Conservation (phyloP, 2,329 filamentous ascomycete genomes). For the Lithohypha guttulata region DNA sequence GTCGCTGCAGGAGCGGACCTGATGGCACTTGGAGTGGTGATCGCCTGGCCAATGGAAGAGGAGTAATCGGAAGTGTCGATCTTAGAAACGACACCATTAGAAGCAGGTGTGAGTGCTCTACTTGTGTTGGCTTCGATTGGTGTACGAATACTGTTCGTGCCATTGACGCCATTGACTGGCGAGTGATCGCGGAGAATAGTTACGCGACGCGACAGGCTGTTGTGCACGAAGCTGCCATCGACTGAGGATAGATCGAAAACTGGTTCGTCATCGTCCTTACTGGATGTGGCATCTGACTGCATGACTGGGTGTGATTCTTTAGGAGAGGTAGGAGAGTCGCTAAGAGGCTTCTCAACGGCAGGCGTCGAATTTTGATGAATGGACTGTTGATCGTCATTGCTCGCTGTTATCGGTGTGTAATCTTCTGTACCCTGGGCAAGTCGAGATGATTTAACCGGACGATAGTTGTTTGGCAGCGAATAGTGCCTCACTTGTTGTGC, state of each 20-base stretch:
- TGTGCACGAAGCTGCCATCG: constrained; percentile 8
- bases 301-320: not conserved
- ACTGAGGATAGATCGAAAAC: constrained; percentile 7
- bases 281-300: not conserved
- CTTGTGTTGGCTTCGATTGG: constrained; percentile 2
- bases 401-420: not conserved
- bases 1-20: too few species aligned
- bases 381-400: too few species aligned
- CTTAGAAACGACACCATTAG: too few species aligned
- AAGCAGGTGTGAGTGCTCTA: not conserved
- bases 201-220: constrained; percentile 2
- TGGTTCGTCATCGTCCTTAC: constrained; percentile 1
- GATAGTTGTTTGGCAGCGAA: not conserved
- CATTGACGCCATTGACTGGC: not conserved
- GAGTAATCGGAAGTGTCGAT: too few species aligned
- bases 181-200: not conserved
- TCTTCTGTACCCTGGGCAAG: not conserved
- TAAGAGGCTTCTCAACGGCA: not conserved
- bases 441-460: not conserved
- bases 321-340: not conserved
- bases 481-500: not conserved
- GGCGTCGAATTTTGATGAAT: too few species aligned
- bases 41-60: too few species aligned
- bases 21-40: too few species aligned
- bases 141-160: not conserved